These are phyloP conservation scores for Magnusiomyces suaveolens DNA, from an alignment of 1,139 yeast species.

Conservation along the genomic window DNA sequence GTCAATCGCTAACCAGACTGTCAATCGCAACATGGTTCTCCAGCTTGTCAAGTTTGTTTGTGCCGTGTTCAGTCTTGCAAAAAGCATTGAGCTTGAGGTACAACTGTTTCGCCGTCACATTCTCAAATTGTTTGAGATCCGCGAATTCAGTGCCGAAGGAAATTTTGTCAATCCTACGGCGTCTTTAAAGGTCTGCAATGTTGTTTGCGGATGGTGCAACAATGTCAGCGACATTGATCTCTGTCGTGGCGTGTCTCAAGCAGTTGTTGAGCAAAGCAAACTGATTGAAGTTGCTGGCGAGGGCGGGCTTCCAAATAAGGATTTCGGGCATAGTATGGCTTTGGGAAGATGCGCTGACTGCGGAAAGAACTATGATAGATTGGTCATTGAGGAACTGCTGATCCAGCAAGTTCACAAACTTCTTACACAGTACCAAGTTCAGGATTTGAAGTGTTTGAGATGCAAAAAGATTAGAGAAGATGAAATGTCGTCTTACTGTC, in stretches of 20 bases:
- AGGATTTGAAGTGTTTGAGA: conserved; percentile 72
- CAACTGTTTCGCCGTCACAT: conserved; percentile 68
- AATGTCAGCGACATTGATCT: conserved; percentile 68
- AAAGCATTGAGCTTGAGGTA: conserved; percentile 57
- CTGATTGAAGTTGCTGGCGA: neutral
- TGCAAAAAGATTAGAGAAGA: conserved; percentile 61
- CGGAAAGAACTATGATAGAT: conserved; percentile 50
- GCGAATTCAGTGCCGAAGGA: conserved; percentile 76
- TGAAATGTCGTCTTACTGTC: conserved; percentile 66
- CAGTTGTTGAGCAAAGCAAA: conserved; percentile 11
- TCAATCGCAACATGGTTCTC: conserved; percentile 51
- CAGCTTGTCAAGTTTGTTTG: conserved; percentile 70
- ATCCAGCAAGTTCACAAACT: conserved; percentile 52
- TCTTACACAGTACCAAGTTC: conserved; percentile 56
- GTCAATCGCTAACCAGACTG: conserved; percentile 18
- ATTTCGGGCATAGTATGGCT: conserved; percentile 11
- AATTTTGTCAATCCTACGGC: conserved; percentile 69
- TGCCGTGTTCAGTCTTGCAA: conserved; percentile 62
- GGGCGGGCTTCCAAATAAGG: neutral
- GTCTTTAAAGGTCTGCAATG: conserved; percentile 53
- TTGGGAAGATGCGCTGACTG: conserved; percentile 69
- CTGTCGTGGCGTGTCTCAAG: conserved; percentile 47
- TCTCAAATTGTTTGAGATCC: conserved; percentile 60
- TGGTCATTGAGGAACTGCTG: conserved; percentile 68
- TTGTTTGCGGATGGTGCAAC: conserved; percentile 74